Conservation (phyloP, 2,329 filamentous ascomycete species). For the Fusarium humuli region DNA sequence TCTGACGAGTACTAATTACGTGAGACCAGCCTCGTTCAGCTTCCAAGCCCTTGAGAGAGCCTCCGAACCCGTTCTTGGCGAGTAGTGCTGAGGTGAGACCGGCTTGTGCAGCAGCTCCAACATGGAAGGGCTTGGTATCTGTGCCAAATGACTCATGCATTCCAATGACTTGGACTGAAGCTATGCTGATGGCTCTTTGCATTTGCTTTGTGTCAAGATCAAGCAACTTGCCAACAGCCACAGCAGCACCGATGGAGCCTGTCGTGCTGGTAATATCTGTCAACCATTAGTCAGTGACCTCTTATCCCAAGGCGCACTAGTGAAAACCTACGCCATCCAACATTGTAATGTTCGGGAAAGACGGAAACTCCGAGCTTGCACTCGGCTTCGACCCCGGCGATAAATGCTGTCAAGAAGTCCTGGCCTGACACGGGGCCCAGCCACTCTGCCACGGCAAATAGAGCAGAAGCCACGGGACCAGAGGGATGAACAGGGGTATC, state of each 20-base stretch:
- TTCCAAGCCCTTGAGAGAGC: not conserved
- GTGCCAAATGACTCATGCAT: slow-evolving; percentile 6
- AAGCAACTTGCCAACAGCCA: not conserved
- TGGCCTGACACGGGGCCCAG: not conserved
- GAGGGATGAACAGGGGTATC: slow-evolving; percentile 10
- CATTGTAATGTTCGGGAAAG: slow-evolving; percentile 2
- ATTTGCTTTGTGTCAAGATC: not conserved
- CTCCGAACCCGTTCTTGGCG: slow-evolving; percentile 5
- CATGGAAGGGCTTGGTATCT: slow-evolving; percentile 8
- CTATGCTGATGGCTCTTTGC: slow-evolving; percentile 5
- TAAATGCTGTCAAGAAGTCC: slow-evolving; percentile 1
- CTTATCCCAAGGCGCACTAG: too few species aligned
- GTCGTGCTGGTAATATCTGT: slow-evolving; percentile 6
- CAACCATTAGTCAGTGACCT: not conserved
- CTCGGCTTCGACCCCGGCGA: not conserved
- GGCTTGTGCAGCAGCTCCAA: slow-evolving; percentile 2
- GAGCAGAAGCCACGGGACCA: slow-evolving; percentile 2
- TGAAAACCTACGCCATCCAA: slow-evolving; percentile 3
- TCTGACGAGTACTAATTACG: not conserved
- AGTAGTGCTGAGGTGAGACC: slow-evolving; percentile 1
- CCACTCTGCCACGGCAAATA: slow-evolving; percentile 3
- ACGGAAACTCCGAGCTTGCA: slow-evolving; percentile 7
- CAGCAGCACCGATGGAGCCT: slow-evolving; percentile 2
- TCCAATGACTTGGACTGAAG: slow-evolving; percentile 4
- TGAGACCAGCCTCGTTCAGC: slow-evolving; percentile 6